phyloP scores from a whole-genome alignment of 805 yeast species.

The Zygotorulaspora danielsina region DNA sequence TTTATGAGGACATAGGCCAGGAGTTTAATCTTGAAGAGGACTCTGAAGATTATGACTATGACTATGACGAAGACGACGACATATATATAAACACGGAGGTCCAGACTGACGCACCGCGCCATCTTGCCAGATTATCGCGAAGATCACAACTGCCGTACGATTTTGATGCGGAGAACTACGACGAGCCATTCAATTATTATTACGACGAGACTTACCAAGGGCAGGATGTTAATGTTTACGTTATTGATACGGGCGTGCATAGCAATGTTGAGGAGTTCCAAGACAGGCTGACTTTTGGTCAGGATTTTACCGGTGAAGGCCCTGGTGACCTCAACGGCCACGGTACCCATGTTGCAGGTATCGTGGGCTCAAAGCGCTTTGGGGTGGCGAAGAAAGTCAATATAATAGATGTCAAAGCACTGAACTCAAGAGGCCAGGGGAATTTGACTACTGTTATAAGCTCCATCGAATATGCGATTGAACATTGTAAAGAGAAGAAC shows the following conservation, averaged over 20 bases:
- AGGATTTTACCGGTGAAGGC: slow-evolving; percentile 58
- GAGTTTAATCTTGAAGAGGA: slow-evolving; percentile 7
- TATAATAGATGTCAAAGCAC: slow-evolving; percentile 70
- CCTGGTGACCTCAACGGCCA: slow-evolving; percentile 74
- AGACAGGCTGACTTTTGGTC: slow-evolving; percentile 56
- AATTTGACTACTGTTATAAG: slow-evolving; percentile 59
- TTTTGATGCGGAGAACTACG: slow-evolving; percentile 18
- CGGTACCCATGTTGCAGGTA: slow-evolving; percentile 92
- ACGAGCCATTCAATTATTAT: slow-evolving; percentile 40
- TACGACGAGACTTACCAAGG: slow-evolving; percentile 51
- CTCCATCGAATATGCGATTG: slow-evolving; percentile 64
- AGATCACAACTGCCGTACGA: slow-evolving; percentile 36
- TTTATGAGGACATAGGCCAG: neutral
- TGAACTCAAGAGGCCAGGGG: slow-evolving; percentile 67
- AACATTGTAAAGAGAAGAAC: slow-evolving; percentile 42
- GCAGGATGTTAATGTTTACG: slow-evolving; percentile 62
- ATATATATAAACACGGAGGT: slow-evolving; percentile 8
- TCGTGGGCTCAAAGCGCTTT: slow-evolving; percentile 70
- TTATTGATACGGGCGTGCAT: slow-evolving; percentile 80
- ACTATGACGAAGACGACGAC: slow-evolving; percentile 14
- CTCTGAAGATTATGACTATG: slow-evolving; percentile 4
- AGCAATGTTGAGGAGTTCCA: slow-evolving; percentile 58
- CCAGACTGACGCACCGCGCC: slow-evolving; percentile 57
- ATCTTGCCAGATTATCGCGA: slow-evolving; percentile 61
- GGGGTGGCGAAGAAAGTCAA: slow-evolving; percentile 76